Evolutionary conservation across 208 protist genomes (phyloP).

Genomic region (Wallacemonas sp.): DNA sequence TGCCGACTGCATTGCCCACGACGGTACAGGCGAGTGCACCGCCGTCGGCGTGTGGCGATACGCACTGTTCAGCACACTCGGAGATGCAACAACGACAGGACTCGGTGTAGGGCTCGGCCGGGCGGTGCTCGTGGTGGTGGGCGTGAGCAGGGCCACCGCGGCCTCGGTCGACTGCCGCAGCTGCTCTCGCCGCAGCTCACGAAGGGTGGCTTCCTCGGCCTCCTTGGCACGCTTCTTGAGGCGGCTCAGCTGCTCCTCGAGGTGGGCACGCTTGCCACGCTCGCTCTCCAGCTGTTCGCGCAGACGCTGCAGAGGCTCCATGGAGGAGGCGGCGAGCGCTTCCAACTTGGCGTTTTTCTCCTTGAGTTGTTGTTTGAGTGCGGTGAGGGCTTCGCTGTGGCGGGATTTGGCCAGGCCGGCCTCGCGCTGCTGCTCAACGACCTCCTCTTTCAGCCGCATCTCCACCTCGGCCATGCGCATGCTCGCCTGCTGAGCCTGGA

Average conservation of each 20-base stretch:
- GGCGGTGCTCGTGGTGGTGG: background rate
- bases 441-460: constrained; percentile 35
- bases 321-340: constrained; percentile 49
- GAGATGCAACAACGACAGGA: background rate
- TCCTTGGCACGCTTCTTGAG: constrained; percentile 79
- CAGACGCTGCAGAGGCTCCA: constrained; percentile 73
- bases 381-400: constrained; percentile 52
- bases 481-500: constrained; percentile 39
- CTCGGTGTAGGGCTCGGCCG: background rate
- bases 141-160: constrained; percentile 8
- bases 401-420: constrained; percentile 41
- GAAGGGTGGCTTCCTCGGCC: constrained; percentile 67
- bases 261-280: constrained; percentile 53
- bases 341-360: constrained; percentile 80
- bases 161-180: constrained; percentile 34
- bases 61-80: background rate
- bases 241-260: constrained; percentile 69
- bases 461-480: constrained; percentile 47
- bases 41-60: background rate
- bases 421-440: constrained; percentile 43
- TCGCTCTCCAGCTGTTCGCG: constrained; percentile 86
- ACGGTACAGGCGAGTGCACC: background rate
- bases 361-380: constrained; percentile 76
- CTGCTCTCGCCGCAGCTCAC: constrained; percentile 80
- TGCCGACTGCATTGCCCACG: background rate